Evolutionary conservation across 2,329 filamentous ascomycete species (phyloP), one percentile per base, ranked within the genome.

Genomic region (Zalaria sp.): DNA sequence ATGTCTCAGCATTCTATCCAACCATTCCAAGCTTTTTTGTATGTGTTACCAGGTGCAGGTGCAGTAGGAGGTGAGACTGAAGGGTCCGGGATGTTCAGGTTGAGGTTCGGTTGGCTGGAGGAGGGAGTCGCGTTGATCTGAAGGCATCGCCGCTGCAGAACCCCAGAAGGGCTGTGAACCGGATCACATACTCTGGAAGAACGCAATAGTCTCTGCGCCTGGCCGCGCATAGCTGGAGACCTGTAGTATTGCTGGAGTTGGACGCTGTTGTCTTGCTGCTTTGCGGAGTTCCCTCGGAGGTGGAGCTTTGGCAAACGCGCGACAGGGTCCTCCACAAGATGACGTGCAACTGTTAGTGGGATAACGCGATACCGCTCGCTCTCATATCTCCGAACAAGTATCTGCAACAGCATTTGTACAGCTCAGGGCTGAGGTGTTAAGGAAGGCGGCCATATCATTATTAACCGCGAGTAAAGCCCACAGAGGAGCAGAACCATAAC

Each of bases 41-140:
- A 25, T 7, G 25, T 28, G 11, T 4, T 43, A 44, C 39, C 35
- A 5, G 43, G 37, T 25, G 35, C 43, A 41, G 31, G 31, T 25
- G 38, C 34, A 6, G 40, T 41, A 18, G 41, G 37, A n/a, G 45
- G 41, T n/a, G 42, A 36, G 26, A 38, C 39, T 11, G 46, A 40
- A 34, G 46, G 42, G 35, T 45, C 46, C 10, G 44, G 41, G 28
- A 43, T 46, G 36, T 42, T 42, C 37, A 45, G 35, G 26, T 35
- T 45, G 18, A 27, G 34, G 26, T 25, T 45, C 25, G 64, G 62
- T 38, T 63, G 59, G 27, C 60, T 53, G 10, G 61, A 59, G 6
- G 64, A 55, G 27, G 57, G 60, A 26, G 65, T 65, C 34, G 66
- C 63, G 46, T 61, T 62, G 53, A 69, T 68, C 52, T 65, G 64